These are phyloP conservation scores for Dactylellina parvicollis DNA, from an alignment of 2,329 filamentous ascomycete genomes.

Conservation along the genomic window DNA sequence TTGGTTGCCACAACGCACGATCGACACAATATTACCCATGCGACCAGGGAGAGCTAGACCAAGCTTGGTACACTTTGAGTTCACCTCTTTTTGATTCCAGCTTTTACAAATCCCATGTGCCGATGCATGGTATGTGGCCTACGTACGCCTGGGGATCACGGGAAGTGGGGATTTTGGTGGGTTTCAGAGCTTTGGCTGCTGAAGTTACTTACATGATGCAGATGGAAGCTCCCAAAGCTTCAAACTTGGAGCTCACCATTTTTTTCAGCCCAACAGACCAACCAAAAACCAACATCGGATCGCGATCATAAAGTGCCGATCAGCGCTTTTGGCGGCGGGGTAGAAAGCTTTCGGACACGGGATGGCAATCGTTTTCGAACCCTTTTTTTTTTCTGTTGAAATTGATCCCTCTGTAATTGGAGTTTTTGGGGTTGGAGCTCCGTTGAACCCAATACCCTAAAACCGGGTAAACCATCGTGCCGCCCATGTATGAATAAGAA, in stretches of 20 bases:
- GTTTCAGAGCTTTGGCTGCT: not conserved
- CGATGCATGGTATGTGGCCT: no score
- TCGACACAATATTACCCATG: no score
- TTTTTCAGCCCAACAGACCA: not conserved
- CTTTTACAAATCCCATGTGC: no score
- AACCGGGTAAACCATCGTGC: not conserved
- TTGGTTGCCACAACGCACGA: no score
- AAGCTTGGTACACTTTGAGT: no score
- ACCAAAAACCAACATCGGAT: not conserved
- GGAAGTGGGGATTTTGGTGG: constrained; percentile 2
- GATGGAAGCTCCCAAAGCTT: not conserved
- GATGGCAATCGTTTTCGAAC: not conserved
- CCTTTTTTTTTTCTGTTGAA: not conserved
- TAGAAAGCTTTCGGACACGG: not conserved
- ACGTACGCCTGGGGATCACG: not conserved
- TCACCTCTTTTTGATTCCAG: not conserved
- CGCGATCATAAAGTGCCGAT: not conserved
- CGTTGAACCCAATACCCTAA: not conserved
- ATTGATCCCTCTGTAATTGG: not conserved
- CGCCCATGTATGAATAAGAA: not conserved
- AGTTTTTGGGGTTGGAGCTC: not conserved
- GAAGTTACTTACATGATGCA: not conserved
- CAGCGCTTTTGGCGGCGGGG: constrained; percentile 3
- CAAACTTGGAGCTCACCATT: not conserved
- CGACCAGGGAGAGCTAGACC: no score